Base-by-base conservation (phyloP, 2,329 filamentous ascomycete species). In the Emergomyces africanus region DNA sequence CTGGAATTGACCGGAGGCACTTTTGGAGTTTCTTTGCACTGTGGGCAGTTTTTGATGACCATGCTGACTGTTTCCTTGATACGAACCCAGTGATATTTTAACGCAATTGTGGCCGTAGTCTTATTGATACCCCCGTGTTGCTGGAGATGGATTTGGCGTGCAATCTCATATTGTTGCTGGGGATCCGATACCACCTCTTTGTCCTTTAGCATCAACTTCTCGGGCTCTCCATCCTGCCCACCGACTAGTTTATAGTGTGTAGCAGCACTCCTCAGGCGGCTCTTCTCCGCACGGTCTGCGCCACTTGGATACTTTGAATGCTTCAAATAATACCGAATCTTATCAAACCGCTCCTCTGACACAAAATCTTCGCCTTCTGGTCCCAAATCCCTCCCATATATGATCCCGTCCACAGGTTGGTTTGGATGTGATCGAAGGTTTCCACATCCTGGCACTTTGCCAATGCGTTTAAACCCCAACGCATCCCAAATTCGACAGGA, bases 41-140 rank as follows among this genome's bases (percentile, higher is more conserved):
- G 86, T 8, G 82, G 76, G 73, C 94, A 99, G 67, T 94, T 92
- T 66, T 89, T 87, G 73, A 97, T 96, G 66, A 96, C 91, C 70
- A 92, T 86, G 70, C 88, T 94, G 62, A 96, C 94, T 0, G 92
- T 97, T 74, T 96, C 91, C 72, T 97, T 99, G 77, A 97, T 97
- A 62, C 92, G 84, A 54, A 95, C 91, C 94, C 94, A 99, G 75
- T 97, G 94, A 71, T 92, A 96, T 69, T 87, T 88, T 70, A 96
- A 89, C 12, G 92, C 90, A 67, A 99, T 96, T 23, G 85, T 87
- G 23, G 92, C 91, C 0, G 92, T 97, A 0, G 92, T 97, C 77
- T 96, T 96, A 79, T 99, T 99, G 79, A 97, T 97, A 57, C 94
- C 94, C 6, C 88, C 90, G 70, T 99, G 94, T 48, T 86, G 81